Percentiles rank a stretch among this genome's conserved stretches.
phyloP scores from a whole-genome alignment of 148 eudicot species.

The Fagopyrum esculentum region DNA sequence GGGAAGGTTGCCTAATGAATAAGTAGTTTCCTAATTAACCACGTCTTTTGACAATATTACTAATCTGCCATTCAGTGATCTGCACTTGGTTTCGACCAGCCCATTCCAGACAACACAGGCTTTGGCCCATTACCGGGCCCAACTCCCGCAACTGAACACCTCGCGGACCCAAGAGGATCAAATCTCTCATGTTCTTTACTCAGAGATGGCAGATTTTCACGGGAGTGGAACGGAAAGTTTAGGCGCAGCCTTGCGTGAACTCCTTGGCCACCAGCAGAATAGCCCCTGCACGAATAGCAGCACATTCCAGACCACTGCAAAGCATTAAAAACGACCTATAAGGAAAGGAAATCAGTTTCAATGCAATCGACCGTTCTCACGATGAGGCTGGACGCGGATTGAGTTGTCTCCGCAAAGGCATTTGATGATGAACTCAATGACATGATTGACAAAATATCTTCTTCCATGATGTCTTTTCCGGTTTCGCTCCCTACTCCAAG shows the following conservation, averaged over 20 bases:
- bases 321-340: constrained; percentile 42
- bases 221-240: constrained; percentile 98
- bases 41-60: no score
- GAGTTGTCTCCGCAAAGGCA: constrained; percentile 29
- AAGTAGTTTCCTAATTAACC: no score
- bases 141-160: constrained; percentile 39
- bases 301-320: constrained; percentile 33
- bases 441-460: not conserved
- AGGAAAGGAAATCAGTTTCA: not conserved
- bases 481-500: constrained; percentile 44
- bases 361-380: constrained; percentile 44
- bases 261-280: constrained; percentile 42
- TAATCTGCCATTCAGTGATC: no score
- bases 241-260: constrained; percentile 55
- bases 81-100: constrained; percentile 77
- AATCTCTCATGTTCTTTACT: constrained; percentile 91
- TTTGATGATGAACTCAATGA: not conserved
- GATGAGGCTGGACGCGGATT: constrained; percentile 30
- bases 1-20: no score
- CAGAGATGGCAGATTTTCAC: constrained; percentile 83
- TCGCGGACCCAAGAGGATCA: constrained; percentile 58
- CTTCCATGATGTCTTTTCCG: constrained; percentile 26
- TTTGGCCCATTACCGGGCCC: constrained; percentile 54
- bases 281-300: constrained; percentile 19
- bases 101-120: constrained; percentile 58